Evolutionary conservation across 768 basidiomycete genomes (phyloP), one percentile per base, ranked within the genome.

Genomic region (Mycena kentingensis): DNA sequence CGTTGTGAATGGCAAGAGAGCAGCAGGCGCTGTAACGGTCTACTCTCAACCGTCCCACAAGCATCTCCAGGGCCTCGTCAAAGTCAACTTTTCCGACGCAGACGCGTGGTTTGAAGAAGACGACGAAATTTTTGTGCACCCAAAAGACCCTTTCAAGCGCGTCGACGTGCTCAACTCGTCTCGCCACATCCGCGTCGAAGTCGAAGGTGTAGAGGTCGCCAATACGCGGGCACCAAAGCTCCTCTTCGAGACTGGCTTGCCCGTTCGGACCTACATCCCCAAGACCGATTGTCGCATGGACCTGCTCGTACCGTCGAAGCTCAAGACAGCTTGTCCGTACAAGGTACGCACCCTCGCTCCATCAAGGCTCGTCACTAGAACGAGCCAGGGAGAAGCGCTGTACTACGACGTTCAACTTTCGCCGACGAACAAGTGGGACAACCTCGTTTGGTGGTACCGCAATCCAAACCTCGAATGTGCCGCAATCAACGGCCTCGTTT

Each of bases 51-150:
- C 63, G 25, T 48, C 28, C 21, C 60, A 69, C 55, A 68, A 73
- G 36, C 63, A 72, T 44, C 63, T 84, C 12, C 67, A 67, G 21
- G 79, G 78, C 5, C 69, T 85, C 25, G 67, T 80, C 31, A 79
- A 74, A 41, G 62, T 87, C 52, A 62, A 63, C 12, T 84, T 83
- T 46, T 65, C 46, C 13, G 75, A 74, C 16, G 75, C 77, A 60
- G 84, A 84, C 55, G 75, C 76, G 3, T 87, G 85, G 85, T 83
- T 85, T 46, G 84, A 87, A 68, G 84, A 87, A 61, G 84, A 85
- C 43, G 83, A 87, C 42, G 65, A 79, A 49, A 75, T 86, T 27
- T 81, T 73, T 51, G 70, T 75, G 2, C 85, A 87, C 53, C 80
- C 83, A 7, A 85, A 81, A 59, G 84, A 87, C 63, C 84, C 84